Evolutionary conservation across 2,329 filamentous ascomycete species (phyloP), one percentile per base, ranked within the genome.

Genomic region (Pyrenophora seminiperda): DNA sequence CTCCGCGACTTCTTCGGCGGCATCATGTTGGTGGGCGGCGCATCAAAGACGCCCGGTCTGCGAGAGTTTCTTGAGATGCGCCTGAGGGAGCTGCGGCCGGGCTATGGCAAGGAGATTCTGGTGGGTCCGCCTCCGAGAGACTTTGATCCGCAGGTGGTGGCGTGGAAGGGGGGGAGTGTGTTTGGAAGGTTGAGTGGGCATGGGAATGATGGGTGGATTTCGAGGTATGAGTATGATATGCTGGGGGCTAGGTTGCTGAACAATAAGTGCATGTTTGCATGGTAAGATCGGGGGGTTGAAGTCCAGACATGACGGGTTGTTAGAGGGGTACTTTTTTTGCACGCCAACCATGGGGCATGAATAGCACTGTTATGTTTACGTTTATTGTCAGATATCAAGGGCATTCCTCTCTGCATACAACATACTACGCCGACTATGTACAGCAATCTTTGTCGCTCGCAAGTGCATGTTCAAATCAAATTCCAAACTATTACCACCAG

Each of bases 101-200:
- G 77, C n/a, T 83, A 82, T 57, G 76, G 78, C 5, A 85, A 94
- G 81, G 81, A 86, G 59, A 84, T 88, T 47, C 77, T 87, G 54
- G 83, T 88, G 18, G 84, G 83, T 1, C 79, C 81, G 15, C 85
- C 85, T n/a, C 94, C 94, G 0, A 81, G 93, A 64, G 94, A 99
- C 64, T 88, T 99, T 77, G 94, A 99, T 74, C 91, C 94, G 53
- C 91, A 97, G 75, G 92, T 97, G n/a, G 89, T 97, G 44, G 87
- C 88, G 7, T 99, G 94, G 94, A 99, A 99, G 81, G 94, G 94
- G 3, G 94, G 90, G 0, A 96, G 91, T 70, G 92, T 99, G 13
- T 99, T 97, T 78, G 92, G 91, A 2, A 91, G 96, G 76, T 77
- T 97, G 62, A 83, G 86, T 53, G 79, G 78, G 37, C 92, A 91